Conservation (phyloP, 345 rosid genomes). For the Linum usitatissimum region DNA sequence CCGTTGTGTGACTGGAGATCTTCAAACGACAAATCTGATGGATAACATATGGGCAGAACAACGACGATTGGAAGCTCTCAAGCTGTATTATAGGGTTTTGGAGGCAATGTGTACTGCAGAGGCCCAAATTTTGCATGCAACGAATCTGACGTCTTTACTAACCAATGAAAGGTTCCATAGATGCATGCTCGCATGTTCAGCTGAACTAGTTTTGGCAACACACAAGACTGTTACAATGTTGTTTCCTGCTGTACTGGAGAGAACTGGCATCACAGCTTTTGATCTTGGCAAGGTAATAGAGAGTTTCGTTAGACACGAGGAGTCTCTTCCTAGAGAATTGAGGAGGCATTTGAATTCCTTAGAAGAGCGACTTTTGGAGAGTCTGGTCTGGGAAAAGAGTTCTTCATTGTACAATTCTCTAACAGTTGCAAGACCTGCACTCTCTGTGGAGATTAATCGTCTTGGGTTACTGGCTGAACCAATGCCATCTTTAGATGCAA, state of each 20-base stretch:
- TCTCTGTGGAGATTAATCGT: constrained; percentile 52
- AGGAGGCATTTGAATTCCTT: constrained; percentile 91
- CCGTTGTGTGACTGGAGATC: constrained; percentile 45
- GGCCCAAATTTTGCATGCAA: constrained; percentile 66
- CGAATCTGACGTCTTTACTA: constrained; percentile 75
- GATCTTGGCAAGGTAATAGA: constrained; percentile 98
- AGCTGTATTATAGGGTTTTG: constrained; percentile 82
- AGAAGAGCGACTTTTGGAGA: constrained; percentile 93
- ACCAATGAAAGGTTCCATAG: constrained; percentile 95
- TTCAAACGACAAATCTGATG: constrained; percentile 69
- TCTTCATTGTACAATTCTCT: constrained; percentile 94
- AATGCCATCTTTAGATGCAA: constrained; percentile 81
- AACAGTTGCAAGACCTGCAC: constrained; percentile 68
- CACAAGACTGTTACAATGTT: constrained; percentile 88
- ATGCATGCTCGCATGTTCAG: constrained; percentile 96
- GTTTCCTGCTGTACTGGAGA: constrained; percentile 91
- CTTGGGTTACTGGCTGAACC: constrained; percentile 70
- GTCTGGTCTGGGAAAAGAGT: constrained; percentile 98
- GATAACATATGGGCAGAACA: constrained; percentile 96
- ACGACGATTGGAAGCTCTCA: constrained; percentile 70
- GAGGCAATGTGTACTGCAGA: constrained; percentile 97
- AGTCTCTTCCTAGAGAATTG: constrained; percentile 88
- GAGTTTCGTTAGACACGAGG: constrained; percentile 95
- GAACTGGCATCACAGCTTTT: constrained; percentile 97
- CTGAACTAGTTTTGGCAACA: constrained; percentile 90